Base-by-base conservation (phyloP, 345 rosid genomes). In the Reutealis trisperma region DNA sequence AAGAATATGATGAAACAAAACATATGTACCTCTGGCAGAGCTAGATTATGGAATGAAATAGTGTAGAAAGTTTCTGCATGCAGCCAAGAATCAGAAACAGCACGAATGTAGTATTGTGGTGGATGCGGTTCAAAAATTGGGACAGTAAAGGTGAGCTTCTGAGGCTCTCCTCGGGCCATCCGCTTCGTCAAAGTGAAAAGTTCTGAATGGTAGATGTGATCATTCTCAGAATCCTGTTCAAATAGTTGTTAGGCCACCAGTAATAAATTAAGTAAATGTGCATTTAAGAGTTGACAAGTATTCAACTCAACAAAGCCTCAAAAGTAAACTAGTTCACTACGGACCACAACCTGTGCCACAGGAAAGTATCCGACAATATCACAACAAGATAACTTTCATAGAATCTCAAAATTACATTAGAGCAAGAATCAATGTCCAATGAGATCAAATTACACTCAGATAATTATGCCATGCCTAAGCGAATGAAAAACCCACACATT, bases 81-180 rank as follows among this genome's bases (percentile, higher is more conserved):
- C 90, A 95, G 85, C 99, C 99, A 95, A 74, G 99, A 92, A 89
- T 95, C 99, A 77, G 99, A 95, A 66, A 95, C 90, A 70, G 98
- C 99, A 79, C 90, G 96, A 81, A 95, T 90, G 83, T 87, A 95
- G 86, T 93, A 95, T 77, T 95, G 99, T 1, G 98, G 97, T 37
- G 99, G 99, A 79, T 95, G 99, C 60, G 99, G 99, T 84, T 93
- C 99, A 85, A 95, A 95, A 79, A 95, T 93, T 8, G 99, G 99
- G 75, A 95, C 94, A 8, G 97, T 91, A 80, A 93, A 95, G 78
- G 97, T 89, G 77, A 95, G 97, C 87, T 89, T 92, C 81, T 90
- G 98, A 24, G 99, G 86, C 75, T 92, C 94, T 76, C 96, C 96
- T 74, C 90, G 84, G 81, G 97, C 91, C 94, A 87, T 88, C 73